phyloP scores from a whole-genome alignment of 177 flowering plant species.

The Vitis hybrid region DNA sequence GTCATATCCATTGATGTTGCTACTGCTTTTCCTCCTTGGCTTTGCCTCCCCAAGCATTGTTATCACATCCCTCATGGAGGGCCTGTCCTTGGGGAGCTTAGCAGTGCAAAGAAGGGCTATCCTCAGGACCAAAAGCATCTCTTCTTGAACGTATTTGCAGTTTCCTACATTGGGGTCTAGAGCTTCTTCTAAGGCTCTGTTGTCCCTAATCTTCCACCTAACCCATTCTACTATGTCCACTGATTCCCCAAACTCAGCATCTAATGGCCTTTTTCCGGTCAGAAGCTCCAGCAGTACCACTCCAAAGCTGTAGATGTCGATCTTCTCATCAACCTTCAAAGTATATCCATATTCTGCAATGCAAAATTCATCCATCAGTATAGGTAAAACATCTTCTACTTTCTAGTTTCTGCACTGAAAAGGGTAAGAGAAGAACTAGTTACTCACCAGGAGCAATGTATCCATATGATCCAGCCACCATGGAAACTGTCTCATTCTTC shows the following conservation, averaged over 20 bases:
- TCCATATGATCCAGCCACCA: constrained; percentile 96
- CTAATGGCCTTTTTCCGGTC: constrained; percentile 69
- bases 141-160: constrained; percentile 84
- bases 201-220: constrained; percentile 49
- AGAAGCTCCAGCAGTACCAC: constrained; percentile 87
- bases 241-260: constrained; percentile 72
- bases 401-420: not conserved
- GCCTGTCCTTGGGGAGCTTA: constrained; percentile 89
- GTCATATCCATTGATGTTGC: constrained; percentile 26
- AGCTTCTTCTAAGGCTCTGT: constrained; percentile 58
- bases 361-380: not conserved
- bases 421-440: not conserved
- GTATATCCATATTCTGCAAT: constrained; percentile 91
- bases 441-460: constrained; percentile 94
- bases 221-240: constrained; percentile 84
- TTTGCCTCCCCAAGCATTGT: constrained; percentile 95
- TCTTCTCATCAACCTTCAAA: constrained; percentile 85
- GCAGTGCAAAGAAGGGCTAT: constrained; percentile 90
- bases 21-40: constrained; percentile 84
- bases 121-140: constrained; percentile 87
- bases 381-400: not conserved
- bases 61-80: constrained; percentile 91
- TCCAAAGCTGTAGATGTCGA: constrained; percentile 90
- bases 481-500: constrained; percentile 89
- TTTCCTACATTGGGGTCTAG: constrained; percentile 68